Evolutionary conservation across 2,329 filamentous ascomycete genomes (phyloP).

Genomic region (Aspergillus sp.): DNA sequence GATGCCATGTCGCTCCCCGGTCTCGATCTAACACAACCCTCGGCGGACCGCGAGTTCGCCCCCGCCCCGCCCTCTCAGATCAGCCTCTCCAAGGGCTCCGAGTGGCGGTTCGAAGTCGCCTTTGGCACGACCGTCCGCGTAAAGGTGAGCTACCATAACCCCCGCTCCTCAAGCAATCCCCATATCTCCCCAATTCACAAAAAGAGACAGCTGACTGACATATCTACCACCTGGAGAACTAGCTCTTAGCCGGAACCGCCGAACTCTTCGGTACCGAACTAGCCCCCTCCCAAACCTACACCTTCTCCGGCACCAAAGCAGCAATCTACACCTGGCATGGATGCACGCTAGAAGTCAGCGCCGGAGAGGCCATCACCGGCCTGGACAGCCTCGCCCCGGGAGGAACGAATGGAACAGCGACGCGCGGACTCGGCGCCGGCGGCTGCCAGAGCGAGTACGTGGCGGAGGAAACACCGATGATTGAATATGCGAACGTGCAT

Average conservation of each 20-base stretch:
- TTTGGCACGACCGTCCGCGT: constrained; percentile 55
- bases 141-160: constrained; percentile 45
- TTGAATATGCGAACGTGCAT: constrained; percentile 81
- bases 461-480: constrained; percentile 79
- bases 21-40: constrained; percentile 66
- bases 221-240: constrained; percentile 10
- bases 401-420: constrained; percentile 20
- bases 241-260: constrained; percentile 78
- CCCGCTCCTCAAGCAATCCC: too few relatives aligned
- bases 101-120: constrained; percentile 78
- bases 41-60: constrained; percentile 50
- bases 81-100: constrained; percentile 64
- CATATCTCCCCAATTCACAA: neutral
- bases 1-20: constrained; percentile 71
- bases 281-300: constrained; percentile 75
- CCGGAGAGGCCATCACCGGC: constrained; percentile 53
- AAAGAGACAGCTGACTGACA: neutral
- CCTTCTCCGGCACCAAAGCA: constrained; percentile 77
- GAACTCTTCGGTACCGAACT: constrained; percentile 96
- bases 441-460: constrained; percentile 68
- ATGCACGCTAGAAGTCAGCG: constrained; percentile 77
- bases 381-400: constrained; percentile 33
- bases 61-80: constrained; percentile 49
- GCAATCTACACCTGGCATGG: constrained; percentile 93
- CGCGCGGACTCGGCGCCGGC: constrained; percentile 50